Base-by-base conservation (phyloP, 192 early-diverging fungal species). In the Podila verticillata region DNA sequence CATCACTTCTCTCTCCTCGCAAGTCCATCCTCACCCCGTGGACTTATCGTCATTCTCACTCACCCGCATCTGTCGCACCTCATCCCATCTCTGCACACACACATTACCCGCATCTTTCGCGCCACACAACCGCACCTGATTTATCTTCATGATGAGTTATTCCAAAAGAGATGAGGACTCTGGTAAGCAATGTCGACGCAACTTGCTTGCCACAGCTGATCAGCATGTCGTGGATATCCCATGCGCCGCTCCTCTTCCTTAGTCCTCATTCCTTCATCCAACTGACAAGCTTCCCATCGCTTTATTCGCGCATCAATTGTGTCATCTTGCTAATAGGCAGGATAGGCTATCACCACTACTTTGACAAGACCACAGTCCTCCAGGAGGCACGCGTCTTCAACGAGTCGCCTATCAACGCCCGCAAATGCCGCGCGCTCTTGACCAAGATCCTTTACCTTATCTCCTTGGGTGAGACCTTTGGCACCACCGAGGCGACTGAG, bases 371-470 rank as follows among this genome's bases (percentile, higher is more conserved):
- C 65, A 90, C 89, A 26, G 96, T 97, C 35, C 85, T 99, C 66
- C 98, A 97, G 81, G 98, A 99, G 82, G 94, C 98, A 35, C 93
- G 96, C 66, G 92, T 93, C 30, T 99, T 99, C 85, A 98, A 99
- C 84, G 95, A 96, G 72, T 92, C 95, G 30, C 98, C 98, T 22
- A 95, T 99, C 73, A 95, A 95, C 71, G 92, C 95, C 28, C 89
- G 96, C 70, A 97, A 98, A 85, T 99, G 96, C 81, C 89, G 96
- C 36, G 81, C 95, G 36, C 87, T 97, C 35, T 82, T 99, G 56
- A 97, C 97, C 48, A 97, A 97, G 83, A 95, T 99, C 35, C 88
- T 95, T 48, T 98, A 96, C 72, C 87, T 99, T 70, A 87, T 98
- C 34, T 96, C 95, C 71, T 90, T 96, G 68, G 92, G 93, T 7